Conservation (phyloP, 1,139 yeast genomes). For the Pichia sp. region DNA sequence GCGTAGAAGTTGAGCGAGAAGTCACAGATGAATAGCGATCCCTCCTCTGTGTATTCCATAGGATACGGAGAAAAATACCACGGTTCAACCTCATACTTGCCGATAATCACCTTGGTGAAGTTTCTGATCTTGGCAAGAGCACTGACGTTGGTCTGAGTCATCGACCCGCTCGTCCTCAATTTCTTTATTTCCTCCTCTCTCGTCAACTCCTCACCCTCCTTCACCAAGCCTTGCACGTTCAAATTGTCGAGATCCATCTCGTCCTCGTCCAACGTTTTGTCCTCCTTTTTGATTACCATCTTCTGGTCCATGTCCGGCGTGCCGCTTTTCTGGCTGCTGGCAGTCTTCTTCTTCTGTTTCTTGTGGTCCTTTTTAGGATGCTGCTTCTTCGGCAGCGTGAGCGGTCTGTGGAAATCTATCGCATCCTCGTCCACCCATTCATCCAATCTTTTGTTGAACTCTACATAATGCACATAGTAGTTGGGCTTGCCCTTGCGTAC, state of each 20-base stretch:
- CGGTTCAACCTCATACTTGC: constrained; percentile 90
- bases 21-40: constrained; percentile 84
- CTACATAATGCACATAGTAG: constrained; percentile 91
- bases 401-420: constrained; percentile 64
- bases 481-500: constrained; percentile 70
- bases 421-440: constrained; percentile 83
- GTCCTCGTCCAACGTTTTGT: constrained; percentile 41
- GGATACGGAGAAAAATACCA: constrained; percentile 99
- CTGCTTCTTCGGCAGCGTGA: constrained; percentile 62
- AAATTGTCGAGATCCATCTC: constrained; percentile 83
- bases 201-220: constrained; percentile 66
- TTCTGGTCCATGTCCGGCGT: constrained; percentile 16
- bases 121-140: constrained; percentile 92
- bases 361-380: constrained; percentile 41
- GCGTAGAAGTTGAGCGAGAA: constrained; percentile 87
- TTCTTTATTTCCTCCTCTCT: constrained; percentile 92
- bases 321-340: constrained; percentile 6
- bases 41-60: constrained; percentile 86
- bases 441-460: constrained; percentile 89
- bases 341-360: constrained; percentile 42
- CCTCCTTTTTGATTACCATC: constrained; percentile 9
- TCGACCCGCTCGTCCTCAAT: constrained; percentile 88
- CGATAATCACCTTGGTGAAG: constrained; percentile 71
- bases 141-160: constrained; percentile 74
- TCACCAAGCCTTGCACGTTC: constrained; percentile 73